phyloP scores from a whole-genome alignment of 495 filamentous ascomycete genomes.

The Aspergillus campestris region DNA sequence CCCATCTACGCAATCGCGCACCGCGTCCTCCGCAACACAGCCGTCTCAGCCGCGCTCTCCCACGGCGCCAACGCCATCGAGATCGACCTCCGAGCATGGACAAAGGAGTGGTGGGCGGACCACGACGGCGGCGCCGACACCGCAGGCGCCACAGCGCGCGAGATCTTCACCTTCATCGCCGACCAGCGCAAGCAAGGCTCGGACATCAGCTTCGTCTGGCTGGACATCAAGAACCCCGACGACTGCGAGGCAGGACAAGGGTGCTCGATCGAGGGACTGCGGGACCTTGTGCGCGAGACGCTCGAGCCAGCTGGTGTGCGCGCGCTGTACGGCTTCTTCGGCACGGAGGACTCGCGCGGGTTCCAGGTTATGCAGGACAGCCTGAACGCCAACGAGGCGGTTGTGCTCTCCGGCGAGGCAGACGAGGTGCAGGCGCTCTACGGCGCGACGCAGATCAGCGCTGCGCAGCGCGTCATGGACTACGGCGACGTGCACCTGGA shows the following conservation, averaged over 20 bases:
- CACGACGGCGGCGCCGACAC: not conserved
- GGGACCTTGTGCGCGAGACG: not conserved
- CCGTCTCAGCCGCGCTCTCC: not conserved
- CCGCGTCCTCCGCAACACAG: slow-evolving; percentile 2
- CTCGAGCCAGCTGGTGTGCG: not conserved
- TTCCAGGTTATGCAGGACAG: not conserved
- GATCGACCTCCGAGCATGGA: slow-evolving; percentile 2
- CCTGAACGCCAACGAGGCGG: slow-evolving; percentile 1
- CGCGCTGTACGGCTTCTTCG: slow-evolving; percentile 2
- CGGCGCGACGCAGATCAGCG: not conserved
- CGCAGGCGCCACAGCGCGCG: not conserved
- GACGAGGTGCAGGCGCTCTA: not conserved
- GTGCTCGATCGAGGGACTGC: not conserved
- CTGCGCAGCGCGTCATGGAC: slow-evolving; percentile 2
- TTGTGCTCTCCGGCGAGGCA: not conserved
- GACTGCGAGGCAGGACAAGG: not conserved
- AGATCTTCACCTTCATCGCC: slow-evolving; percentile 1
- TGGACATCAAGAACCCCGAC: slow-evolving; percentile 3
- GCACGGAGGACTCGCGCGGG: not conserved
- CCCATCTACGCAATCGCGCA: slow-evolving; percentile 4
- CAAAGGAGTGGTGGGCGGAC: slow-evolving; percentile 1
- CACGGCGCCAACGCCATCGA: slow-evolving; percentile 10
- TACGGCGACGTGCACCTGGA: not conserved
- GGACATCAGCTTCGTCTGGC: slow-evolving; percentile 1
- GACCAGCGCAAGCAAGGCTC: not conserved